phyloP scores from a whole-genome alignment of 2,329 filamentous ascomycete species.

The Bipolaris sorokiniana region DNA sequence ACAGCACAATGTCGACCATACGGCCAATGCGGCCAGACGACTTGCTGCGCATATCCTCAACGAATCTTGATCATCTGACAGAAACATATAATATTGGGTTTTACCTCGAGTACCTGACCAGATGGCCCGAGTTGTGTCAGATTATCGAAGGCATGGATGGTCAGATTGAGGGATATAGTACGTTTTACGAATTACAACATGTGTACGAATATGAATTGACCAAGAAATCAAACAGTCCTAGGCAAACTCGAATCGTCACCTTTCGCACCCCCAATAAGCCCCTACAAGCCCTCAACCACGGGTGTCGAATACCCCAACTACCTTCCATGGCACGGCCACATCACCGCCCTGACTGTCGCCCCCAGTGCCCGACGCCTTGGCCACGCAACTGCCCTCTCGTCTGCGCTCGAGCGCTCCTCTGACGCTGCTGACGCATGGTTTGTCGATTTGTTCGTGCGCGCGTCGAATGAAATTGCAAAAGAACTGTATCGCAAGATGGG shows the following conservation, averaged over 20 bases:
- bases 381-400: constrained; percentile 81
- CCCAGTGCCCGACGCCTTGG: constrained; percentile 85
- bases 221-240: constrained; percentile 69
- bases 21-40: constrained; percentile 74
- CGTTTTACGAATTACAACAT: background rate
- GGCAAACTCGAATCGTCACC: constrained; percentile 85
- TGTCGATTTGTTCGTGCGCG: constrained; percentile 90
- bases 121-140: constrained; percentile 94
- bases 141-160: constrained; percentile 85
- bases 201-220: background rate
- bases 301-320: constrained; percentile 65
- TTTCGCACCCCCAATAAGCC: constrained; percentile 75
- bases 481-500: constrained; percentile 89
- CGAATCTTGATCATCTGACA: constrained; percentile 95
- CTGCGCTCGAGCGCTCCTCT: constrained; percentile 80
- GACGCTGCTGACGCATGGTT: constrained; percentile 90
- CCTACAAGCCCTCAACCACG: constrained; percentile 65
- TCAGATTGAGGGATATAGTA: constrained; percentile 95
- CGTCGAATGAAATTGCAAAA: constrained; percentile 86
- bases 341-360: constrained; percentile 92
- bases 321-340: constrained; percentile 99
- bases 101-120: constrained; percentile 93
- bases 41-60: constrained; percentile 87
- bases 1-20: constrained; percentile 73
- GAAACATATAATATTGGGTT: constrained; percentile 96